Percentiles rank a stretch among this genome's conserved stretches.
Evolutionary conservation across 1,139 yeast species (phyloP).

Genomic region (Candida sp.): DNA sequence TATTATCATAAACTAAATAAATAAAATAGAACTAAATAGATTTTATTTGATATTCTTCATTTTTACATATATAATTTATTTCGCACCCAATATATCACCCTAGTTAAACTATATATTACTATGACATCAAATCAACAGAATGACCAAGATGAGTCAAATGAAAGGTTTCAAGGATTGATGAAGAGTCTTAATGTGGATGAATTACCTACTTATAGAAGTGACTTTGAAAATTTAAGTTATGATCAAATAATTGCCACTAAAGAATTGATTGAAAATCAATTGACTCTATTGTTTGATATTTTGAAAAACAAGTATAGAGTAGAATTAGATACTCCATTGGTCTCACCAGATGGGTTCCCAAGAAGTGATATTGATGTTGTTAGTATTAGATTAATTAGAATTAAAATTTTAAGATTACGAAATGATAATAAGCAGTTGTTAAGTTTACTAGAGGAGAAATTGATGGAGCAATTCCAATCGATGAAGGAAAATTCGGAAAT

Average conservation of each 20-base stretch:
- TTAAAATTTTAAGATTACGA: constrained; percentile 60
- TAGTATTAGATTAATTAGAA: constrained; percentile 57
- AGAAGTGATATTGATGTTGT: constrained; percentile 80
- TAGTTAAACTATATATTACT: neutral
- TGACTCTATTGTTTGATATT: constrained; percentile 28
- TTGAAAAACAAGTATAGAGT: constrained; percentile 34
- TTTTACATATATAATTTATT: no score
- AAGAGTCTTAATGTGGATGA: constrained; percentile 26
- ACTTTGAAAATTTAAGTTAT: constrained; percentile 19
- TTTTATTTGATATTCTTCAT: no score
- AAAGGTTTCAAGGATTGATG: constrained; percentile 39
- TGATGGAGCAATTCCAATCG: constrained; percentile 39
- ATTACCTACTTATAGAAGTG: constrained; percentile 4
- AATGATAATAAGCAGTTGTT: constrained; percentile 63
- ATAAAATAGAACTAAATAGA: neutral
- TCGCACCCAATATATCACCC: no score
- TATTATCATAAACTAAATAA: no score
- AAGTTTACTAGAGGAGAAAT: constrained; percentile 41
- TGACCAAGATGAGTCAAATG: constrained; percentile 11
- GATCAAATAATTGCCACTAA: constrained; percentile 28
- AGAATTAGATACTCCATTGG: constrained; percentile 62
- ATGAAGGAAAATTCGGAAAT: constrained; percentile 2
- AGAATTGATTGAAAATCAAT: constrained; percentile 28
- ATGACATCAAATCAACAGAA: constrained; percentile 9
- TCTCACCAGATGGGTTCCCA: constrained; percentile 80